Base-by-base conservation (phyloP, 2,329 filamentous ascomycete genomes). In the Didymella sp. region DNA sequence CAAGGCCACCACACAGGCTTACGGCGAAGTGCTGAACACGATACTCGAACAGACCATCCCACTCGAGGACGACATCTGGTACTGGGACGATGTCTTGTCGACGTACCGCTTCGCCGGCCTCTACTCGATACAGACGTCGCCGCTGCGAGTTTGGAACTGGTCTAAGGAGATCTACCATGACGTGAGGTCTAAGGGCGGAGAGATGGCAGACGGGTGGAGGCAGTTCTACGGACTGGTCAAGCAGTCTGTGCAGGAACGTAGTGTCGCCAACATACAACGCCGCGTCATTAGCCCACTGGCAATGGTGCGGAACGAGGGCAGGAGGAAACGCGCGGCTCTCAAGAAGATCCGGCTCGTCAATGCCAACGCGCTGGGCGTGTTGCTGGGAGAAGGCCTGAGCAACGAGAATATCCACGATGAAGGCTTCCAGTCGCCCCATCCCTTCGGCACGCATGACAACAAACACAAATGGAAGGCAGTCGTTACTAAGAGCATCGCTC, bases 1-100 rank as follows among this genome's bases (percentile, higher is more conserved):
- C 76, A 99, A 98, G 76, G 93, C 93, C 4, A 91, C 93, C 0
- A 87, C 93, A n/a, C 94, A 97, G 71, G 88, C 89, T 1, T 96
- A 96, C 70, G 94, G 94, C 4, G 79, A 91, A 45, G 84, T 96
- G 37, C 80, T 97, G 64, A 87, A 88, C 65, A 87, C 85, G 0
- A 82, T 98, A 3, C 78, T 97, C 11, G 89, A 94, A 52, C 89
- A 95, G 67, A 96, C 92, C 11, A 87, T 94, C 11, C 89, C 89
- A 0, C 77, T 99, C 17, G 90, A 87, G 67, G 88, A 96, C 63
- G 92, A 96, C 66, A 88, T 96, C 22, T 93, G 89, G 87, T 98
- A 98, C 75, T 99, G 95, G 95, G 91, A 96, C 70, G 90, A 95
- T 64, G 85, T 97, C 2, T 79, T 96, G 27, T 85, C 86, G 9